Evolutionary conservation across 2,329 filamentous ascomycete genomes (phyloP), one percentile per base, ranked within the genome.

Genomic region (Talaromyces marneffei): DNA sequence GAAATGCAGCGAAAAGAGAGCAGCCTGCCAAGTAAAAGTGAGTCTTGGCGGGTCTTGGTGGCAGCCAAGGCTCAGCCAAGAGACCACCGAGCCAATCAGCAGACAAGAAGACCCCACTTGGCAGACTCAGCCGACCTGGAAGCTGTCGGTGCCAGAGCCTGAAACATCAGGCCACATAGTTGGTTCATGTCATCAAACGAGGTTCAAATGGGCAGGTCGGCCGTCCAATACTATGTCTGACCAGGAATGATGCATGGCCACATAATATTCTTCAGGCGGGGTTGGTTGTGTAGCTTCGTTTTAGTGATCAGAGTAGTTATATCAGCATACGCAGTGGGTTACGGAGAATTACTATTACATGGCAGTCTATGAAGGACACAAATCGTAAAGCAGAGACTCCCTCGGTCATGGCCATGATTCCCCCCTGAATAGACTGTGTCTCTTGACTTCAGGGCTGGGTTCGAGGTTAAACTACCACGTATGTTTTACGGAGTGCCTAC

Each of bases 21-120:
- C n/a, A 25, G 20, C 29, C 50, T 23, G 50, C 50, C 50, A 53
- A 27, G 44, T 27, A n/a, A 33, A 52, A 33, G 29, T 8, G 48
- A 55, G 52, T n/a, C 52, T 55, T 53, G 57, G 35, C 39, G 33
- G 31, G 57, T 39, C 53, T 39, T 57, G 33, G 53, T n/a, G 59
- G 44, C 20, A 44, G 59, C 59, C 53, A 61, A 57, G 54, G 44
- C 60, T n/a, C 27, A 10, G 54, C 54, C 54, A 57, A 57, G 54
- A 37, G 14, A 16, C 29, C 54, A 37, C 60, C 46, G 54, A 20
- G 37, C 60, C 60, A 62, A 62, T 62, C 44, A 57, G 25, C 5
- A 12, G 3, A 20, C 48, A 31, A 5, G 2, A 4, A 23, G 9
- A 4, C n/a, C 29, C 48, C 48, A 52, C 48, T 35, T 52, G 1